Conservation (phyloP, 768 basidiomycete genomes). For the Lyophyllum atratum region DNA sequence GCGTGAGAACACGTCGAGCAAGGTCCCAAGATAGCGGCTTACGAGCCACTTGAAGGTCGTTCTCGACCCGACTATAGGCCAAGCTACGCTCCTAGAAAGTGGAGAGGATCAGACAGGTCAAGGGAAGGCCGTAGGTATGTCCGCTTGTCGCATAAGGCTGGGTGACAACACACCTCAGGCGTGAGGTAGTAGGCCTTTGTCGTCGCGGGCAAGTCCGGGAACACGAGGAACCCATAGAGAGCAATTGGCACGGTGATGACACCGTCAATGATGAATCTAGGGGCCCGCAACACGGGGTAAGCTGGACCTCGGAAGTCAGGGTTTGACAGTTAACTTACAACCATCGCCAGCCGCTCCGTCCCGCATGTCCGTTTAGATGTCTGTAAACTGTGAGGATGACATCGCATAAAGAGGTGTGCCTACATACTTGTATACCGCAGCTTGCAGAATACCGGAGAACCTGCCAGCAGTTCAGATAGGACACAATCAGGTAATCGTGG, state of each 20-base stretch:
- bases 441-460: conserved; percentile 68
- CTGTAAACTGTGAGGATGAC: conserved; percentile 29
- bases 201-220: conserved; percentile 70
- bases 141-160: not conserved
- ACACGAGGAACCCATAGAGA: conserved; percentile 68
- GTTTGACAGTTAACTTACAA: conserved; percentile 39
- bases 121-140: conserved; percentile 5
- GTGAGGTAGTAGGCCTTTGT: conserved; percentile 67
- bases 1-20: conserved; percentile 48
- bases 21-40: conserved; percentile 49
- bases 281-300: conserved; percentile 2
- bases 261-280: conserved; percentile 70
- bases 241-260: conserved; percentile 75
- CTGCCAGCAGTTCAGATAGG: conserved; percentile 28
- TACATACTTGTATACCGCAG: conserved; percentile 57
- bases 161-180: conserved; percentile 42
- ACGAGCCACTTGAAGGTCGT: conserved; percentile 40
- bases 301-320: not conserved
- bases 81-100: conserved; percentile 52
- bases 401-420: not conserved
- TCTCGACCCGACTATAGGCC: conserved; percentile 49
- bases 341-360: conserved; percentile 71
- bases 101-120: not conserved
- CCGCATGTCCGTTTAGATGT: conserved; percentile 50
- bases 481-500: not conserved